Evolutionary conservation across 2,329 filamentous ascomycete genomes (phyloP).

Genomic region (Stachybotrys elegans): DNA sequence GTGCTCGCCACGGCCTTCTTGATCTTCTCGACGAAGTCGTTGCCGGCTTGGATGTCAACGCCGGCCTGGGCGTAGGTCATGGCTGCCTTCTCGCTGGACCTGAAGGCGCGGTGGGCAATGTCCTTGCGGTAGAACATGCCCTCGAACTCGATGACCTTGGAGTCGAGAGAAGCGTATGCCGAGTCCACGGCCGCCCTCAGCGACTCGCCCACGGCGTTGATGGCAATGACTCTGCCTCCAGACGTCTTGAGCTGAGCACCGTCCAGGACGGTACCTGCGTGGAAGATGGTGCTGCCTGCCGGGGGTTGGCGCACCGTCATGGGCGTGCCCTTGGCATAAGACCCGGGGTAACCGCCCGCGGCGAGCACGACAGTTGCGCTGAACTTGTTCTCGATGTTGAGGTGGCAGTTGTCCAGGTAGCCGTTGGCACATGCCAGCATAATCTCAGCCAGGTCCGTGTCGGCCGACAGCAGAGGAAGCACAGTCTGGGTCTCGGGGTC

Average conservation of each 20-base stretch:
- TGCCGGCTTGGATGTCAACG: conserved; percentile 91
- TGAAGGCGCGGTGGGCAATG: conserved; percentile 75
- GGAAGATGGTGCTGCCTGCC: conserved; percentile 68
- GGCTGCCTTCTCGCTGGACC: conserved; percentile 38
- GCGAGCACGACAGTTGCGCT: conserved; percentile 93
- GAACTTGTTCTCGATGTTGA: conserved; percentile 65
- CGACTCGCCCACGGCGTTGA: conserved; percentile 69
- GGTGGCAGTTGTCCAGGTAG: conserved; percentile 62
- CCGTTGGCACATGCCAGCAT: conserved; percentile 81
- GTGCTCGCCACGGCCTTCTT: conserved; percentile 86
- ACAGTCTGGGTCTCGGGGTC: conserved; percentile 90
- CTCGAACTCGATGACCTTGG: conserved; percentile 67
- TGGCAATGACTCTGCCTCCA: conserved; percentile 88
- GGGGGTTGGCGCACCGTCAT: conserved; percentile 45
- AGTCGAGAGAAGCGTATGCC: conserved; percentile 78
- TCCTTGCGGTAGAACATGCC: conserved; percentile 91
- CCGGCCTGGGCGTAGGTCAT: conserved; percentile 92
- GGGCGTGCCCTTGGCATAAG: conserved; percentile 72
- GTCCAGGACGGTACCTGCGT: conserved; percentile 75
- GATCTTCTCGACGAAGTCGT: conserved; percentile 87
- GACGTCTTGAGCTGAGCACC: conserved; percentile 64
- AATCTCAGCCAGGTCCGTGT: conserved; percentile 81
- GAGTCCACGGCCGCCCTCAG: conserved; percentile 79
- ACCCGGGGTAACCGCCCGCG: conserved; percentile 82
- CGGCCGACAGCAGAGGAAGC: conserved; percentile 67